A percentile compares a stretch with the other conserved stretches of the same genome.
Evolutionary conservation across 176 grass and related monocot species (phyloP).

Genomic region (Lolium perenne): DNA sequence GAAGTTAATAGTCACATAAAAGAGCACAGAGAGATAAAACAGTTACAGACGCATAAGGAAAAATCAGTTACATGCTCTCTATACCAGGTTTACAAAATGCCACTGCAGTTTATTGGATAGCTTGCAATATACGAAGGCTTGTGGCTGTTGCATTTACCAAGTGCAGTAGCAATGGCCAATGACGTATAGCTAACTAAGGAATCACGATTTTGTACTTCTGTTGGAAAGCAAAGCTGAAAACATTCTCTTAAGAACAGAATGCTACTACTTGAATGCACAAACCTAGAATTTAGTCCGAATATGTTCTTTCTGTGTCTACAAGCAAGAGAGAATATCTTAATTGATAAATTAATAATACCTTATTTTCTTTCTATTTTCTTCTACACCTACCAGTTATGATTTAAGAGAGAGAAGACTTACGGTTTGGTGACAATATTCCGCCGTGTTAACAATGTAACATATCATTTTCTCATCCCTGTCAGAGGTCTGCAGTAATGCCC

Average conservation of each 20-base stretch:
- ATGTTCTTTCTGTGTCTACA: conserved; percentile 22
- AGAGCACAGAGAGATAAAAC: background rate
- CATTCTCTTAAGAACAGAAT: conserved; percentile 35
- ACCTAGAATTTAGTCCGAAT: conserved; percentile 17
- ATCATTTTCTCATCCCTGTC: conserved; percentile 98
- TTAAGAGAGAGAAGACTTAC: conserved; percentile 56
- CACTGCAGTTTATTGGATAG: background rate
- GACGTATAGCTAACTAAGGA: conserved; percentile 17
- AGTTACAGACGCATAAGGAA: conserved; percentile 15
- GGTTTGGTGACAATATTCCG: conserved; percentile 98
- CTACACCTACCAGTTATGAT: background rate
- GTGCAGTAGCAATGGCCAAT: background rate
- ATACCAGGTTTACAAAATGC: background rate
- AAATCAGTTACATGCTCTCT: background rate
- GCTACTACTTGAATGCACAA: conserved; percentile 19
- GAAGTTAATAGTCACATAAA: conserved; percentile 35
- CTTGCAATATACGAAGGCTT: background rate
- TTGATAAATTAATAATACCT: background rate
- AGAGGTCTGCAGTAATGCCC: conserved; percentile 74
- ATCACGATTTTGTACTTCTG: background rate
- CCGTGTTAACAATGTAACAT: conserved; percentile 97
- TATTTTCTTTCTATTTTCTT: conserved; percentile 37
- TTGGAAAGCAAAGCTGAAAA: background rate
- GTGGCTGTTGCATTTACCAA: conserved; percentile 20
- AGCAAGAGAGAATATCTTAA: background rate